Percentiles rank a stretch among this genome's conserved stretches.
Evolutionary conservation across 805 yeast genomes (phyloP).

Genomic region (Zygosaccharomyces rouxii): DNA sequence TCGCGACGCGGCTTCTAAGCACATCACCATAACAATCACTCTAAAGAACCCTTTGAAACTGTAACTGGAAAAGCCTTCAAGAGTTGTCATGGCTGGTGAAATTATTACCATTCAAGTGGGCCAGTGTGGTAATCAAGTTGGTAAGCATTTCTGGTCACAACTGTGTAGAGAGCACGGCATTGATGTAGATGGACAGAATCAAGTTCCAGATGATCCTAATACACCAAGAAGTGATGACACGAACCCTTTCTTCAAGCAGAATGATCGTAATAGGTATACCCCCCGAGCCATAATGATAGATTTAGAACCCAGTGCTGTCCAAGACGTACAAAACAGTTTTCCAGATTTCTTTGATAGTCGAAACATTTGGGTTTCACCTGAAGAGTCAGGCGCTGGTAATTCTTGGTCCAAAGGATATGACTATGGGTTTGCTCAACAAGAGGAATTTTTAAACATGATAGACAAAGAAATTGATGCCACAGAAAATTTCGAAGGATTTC

Average conservation of each 20-base stretch:
- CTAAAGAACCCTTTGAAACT: background rate
- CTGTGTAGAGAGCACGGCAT: slow-evolving; percentile 85
- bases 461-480: slow-evolving; percentile 88
- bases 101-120: slow-evolving; percentile 65
- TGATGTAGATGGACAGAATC: slow-evolving; percentile 35
- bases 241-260: slow-evolving; percentile 74
- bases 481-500: slow-evolving; percentile 86
- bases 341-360: slow-evolving; percentile 76
- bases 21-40: background rate
- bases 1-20: background rate
- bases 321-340: slow-evolving; percentile 49
- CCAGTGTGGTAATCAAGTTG: slow-evolving; percentile 97
- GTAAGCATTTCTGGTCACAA: slow-evolving; percentile 89
- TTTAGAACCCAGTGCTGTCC: slow-evolving; percentile 84
- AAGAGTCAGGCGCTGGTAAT: slow-evolving; percentile 92
- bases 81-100: slow-evolving; percentile 48
- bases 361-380: slow-evolving; percentile 70
- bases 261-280: slow-evolving; percentile 72
- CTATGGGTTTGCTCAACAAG: slow-evolving; percentile 64
- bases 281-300: slow-evolving; percentile 86
- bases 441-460: slow-evolving; percentile 73
- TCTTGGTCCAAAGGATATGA: slow-evolving; percentile 91
- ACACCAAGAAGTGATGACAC: slow-evolving; percentile 61
- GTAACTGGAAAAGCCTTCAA: background rate
- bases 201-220: slow-evolving; percentile 10